Evolutionary conservation across 1,284 basidiomycete species (phyloP), one percentile per base, ranked within the genome.

Genomic region (Termitomyces sp.): DNA sequence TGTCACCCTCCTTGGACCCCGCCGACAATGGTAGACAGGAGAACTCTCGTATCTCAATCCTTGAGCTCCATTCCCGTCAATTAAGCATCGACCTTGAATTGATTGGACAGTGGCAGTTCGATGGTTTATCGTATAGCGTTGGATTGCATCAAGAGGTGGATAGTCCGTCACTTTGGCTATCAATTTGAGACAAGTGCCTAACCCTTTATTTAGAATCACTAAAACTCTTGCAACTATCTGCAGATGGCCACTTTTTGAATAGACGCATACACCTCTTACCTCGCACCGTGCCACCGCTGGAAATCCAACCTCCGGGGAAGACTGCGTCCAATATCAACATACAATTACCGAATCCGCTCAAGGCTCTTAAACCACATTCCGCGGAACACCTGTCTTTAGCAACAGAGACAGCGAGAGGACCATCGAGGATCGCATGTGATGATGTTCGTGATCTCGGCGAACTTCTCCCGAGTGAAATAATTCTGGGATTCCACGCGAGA

Each of bases 341-440:
- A 24, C 73, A 81, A 10, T 33, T 82, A 24, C 73, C 81, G 9
- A 84, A 81, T 56, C 76, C 83, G 2, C 82, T 88, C 72, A 88
- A 82, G 62, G 68, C 72, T 2, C 71, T 79, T n/a, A 73, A 74
- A 60, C 64, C 66, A 52, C 65, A 62, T 10, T 72, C 76, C 26
- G 57, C 70, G 1, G 81, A 82, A 34, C 67, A 72, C 52, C 56
- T 76, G 12, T 54, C 65, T n/a, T 50, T 49, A 49, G 50, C 24
- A 49, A 50, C 21, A 47, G 61, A 62, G 28, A 58, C 51, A 19
- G 52, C 56, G 30, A 59, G 50, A 7, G 58, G 58, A 41, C 51
- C 60, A 2, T 64, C 64, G 24, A 61, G 65, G 43, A 60, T 71
- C 41, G 58, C 53, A 19, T 58, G 70, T 9, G 66, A 63, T 21